A percentile compares a stretch with the other conserved stretches of the same genome.
Conservation (phyloP, 441 rosid species). For the Daphne laureola region DNA sequence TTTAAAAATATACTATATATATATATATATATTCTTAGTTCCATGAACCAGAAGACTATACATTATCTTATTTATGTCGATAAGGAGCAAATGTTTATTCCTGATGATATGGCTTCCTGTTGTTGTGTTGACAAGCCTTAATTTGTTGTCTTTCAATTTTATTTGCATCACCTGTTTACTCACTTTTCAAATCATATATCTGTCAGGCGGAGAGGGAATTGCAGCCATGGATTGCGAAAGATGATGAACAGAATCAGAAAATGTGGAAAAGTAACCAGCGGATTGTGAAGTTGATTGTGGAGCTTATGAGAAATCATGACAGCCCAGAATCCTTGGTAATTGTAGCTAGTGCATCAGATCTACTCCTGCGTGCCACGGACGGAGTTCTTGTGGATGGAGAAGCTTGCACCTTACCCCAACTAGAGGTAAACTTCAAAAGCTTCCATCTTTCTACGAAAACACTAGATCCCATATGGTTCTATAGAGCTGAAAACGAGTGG, state of each 20-base stretch:
- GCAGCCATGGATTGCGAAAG: slow-evolving; percentile 98
- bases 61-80: too few relatives aligned
- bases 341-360: slow-evolving; percentile 90
- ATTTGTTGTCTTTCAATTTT: slow-evolving; percentile 6
- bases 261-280: slow-evolving; percentile 97
- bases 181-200: slow-evolving; percentile 23
- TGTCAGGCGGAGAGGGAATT: slow-evolving; percentile 92
- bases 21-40: too few relatives aligned
- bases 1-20: too few relatives aligned
- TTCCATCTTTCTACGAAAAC: background rate
- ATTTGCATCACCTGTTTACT: slow-evolving; percentile 18
- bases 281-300: slow-evolving; percentile 78
- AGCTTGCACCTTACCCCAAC: slow-evolving; percentile 96
- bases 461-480: too few relatives aligned
- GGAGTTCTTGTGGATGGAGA: slow-evolving; percentile 99
- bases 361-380: slow-evolving; percentile 94
- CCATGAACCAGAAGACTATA: too few relatives aligned
- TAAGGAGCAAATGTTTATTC: too few relatives aligned
- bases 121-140: background rate
- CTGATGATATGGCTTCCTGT: too few relatives aligned
- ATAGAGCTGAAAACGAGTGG: too few relatives aligned
- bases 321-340: slow-evolving; percentile 83
- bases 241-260: slow-evolving; percentile 89
- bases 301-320: slow-evolving; percentile 93
- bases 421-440: slow-evolving; percentile 49